These are phyloP conservation scores for Osmanthus fragrans DNA, from an alignment of 257 asterid species.

Conservation along the genomic window DNA sequence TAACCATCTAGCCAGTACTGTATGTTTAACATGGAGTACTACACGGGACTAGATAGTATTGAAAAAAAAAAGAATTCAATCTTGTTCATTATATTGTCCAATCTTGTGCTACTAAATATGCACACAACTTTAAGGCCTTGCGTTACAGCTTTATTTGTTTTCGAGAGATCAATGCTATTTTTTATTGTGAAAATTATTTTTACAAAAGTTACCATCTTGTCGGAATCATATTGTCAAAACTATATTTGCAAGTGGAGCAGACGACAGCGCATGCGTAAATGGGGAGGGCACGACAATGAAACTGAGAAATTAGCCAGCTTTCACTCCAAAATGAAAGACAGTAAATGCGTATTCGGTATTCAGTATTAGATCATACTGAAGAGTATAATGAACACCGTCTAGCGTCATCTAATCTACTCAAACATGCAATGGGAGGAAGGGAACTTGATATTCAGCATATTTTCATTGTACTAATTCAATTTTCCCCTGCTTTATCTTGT, in stretches of 20 bases:
- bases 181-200: neutral
- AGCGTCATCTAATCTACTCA: neutral
- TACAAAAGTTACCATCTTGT: too few species aligned
- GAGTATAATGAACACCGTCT: neutral
- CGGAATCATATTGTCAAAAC: neutral
- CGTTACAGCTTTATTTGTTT: too few species aligned
- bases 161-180: neutral
- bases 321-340: neutral
- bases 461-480: neutral
- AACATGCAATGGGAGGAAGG: neutral
- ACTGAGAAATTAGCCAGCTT: neutral
- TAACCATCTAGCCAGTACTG: neutral
- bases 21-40: neutral
- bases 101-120: neutral
- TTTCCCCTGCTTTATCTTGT: neutral
- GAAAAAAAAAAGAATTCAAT: neutral
- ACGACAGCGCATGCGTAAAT: conserved; percentile 57
- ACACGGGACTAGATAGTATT: neutral
- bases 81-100: neutral
- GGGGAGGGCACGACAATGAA: conserved; percentile 57
- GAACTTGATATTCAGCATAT: neutral
- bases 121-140: too few species aligned
- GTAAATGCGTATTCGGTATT: neutral
- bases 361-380: neutral
- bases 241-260: conserved; percentile 40